Conservation (phyloP, 305 asterid species). For the Caryopteris hybrid region DNA sequence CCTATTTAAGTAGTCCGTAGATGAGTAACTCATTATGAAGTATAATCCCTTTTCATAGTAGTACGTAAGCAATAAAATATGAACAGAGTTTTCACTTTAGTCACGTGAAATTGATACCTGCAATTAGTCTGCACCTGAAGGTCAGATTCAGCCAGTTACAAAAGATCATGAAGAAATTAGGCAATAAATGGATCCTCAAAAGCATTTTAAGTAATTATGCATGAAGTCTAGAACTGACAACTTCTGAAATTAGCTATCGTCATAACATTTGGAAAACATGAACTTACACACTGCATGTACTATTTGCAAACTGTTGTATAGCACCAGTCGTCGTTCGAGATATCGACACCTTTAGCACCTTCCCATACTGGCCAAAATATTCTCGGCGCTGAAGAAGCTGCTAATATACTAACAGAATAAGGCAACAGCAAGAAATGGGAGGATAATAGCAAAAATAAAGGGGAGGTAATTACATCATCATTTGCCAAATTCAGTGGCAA, state of each 20-base stretch:
- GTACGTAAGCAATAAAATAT: not conserved
- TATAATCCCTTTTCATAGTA: not conserved
- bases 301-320: conserved; percentile 88
- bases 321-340: conserved; percentile 94
- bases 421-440: conserved; percentile 9
- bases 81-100: not conserved
- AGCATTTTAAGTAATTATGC: not conserved
- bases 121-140: conserved; percentile 1
- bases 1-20: conserved; percentile 1
- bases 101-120: not conserved
- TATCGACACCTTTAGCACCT: conserved; percentile 89
- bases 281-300: conserved; percentile 98
- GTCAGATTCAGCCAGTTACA: not conserved
- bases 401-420: conserved; percentile 16
- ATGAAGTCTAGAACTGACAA: not conserved
- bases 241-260: not conserved
- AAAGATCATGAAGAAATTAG: not conserved
- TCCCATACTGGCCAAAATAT: conserved; percentile 91
- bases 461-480: conserved; percentile 58
- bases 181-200: not conserved
- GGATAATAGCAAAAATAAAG: not conserved
- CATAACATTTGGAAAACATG: conserved; percentile 5
- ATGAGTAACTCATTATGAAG: not conserved
- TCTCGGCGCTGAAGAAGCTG: conserved; percentile 89
- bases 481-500: conserved; percentile 87